phyloP scores from a whole-genome alignment of 805 yeast species.

The Torulaspora gathmanii region DNA sequence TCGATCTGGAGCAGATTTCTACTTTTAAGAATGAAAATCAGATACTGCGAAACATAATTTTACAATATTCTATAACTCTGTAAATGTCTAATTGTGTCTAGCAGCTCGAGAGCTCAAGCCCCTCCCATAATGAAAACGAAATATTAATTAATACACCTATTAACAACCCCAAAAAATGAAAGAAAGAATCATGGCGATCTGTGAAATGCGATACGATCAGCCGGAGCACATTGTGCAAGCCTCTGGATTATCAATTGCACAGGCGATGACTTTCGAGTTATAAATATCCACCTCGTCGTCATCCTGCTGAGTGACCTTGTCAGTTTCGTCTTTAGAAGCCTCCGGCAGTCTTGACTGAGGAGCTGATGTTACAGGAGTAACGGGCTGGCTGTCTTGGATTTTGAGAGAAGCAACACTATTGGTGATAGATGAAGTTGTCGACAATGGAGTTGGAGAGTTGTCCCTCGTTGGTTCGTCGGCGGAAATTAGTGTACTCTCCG shows the following conservation, averaged over 20 bases:
- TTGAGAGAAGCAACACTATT: constrained; percentile 43
- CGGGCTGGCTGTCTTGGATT: constrained; percentile 33
- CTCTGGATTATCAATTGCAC: constrained; percentile 96
- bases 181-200: constrained; percentile 1
- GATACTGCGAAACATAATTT: not conserved
- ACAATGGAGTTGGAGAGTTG: constrained; percentile 37
- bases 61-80: not conserved
- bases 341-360: constrained; percentile 37
- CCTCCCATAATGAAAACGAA: constrained; percentile 5
- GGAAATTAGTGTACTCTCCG: constrained; percentile 16
- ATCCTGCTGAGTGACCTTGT: constrained; percentile 21
- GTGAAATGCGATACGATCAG: constrained; percentile 36
- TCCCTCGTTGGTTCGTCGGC: constrained; percentile 20
- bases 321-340: constrained; percentile 39
- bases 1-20: too few species aligned
- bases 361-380: constrained; percentile 28
- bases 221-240: constrained; percentile 99
- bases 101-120: constrained; percentile 4
- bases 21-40: not conserved
- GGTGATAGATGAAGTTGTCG: constrained; percentile 36
- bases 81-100: not conserved
- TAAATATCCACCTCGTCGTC: constrained; percentile 61
- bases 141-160: constrained; percentile 9
- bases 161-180: constrained; percentile 11
- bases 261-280: constrained; percentile 90